Base-by-base conservation (phyloP, 2,329 filamentous ascomycete genomes). In the Microdochium trichocladiopsis region DNA sequence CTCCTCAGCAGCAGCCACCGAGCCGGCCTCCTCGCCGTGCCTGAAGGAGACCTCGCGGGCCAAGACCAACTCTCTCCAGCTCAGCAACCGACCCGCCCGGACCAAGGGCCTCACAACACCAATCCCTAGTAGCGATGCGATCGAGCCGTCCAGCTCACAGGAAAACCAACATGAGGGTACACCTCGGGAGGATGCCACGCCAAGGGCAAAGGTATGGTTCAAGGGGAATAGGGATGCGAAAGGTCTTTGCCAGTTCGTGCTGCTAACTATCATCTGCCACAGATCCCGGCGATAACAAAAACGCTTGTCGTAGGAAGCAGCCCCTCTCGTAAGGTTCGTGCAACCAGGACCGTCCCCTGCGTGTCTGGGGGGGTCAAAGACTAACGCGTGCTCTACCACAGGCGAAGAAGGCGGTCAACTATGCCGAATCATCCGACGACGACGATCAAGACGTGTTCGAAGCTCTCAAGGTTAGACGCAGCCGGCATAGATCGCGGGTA, bases 391-490 rank as follows among this genome's bases (percentile, higher is more conserved):
- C 31, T 22, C 33, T 43, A 22, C 2, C 2, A 1, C 50, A 82
- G 79, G 67, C 65, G 3, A 82, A 75, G 60, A 83, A 80, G 63
- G 66, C 67, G 0, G 79, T 94, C 58, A 94, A 80, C 66, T 97
- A 97, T 66, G 86, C 87, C 57, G 92, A 96, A 63, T 91, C 89
- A 1, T 90, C 89, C 47, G 87, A 89, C 47, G 87, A 90, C 50
- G 87, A 90, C 12, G 87, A 90, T 49, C 86, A 92, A 22, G 83
- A 85, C 47, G 82, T 88, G 0, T 87, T 92, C 63, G 66, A 69
- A 2, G 69, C 72, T 47, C 64, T 71, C 59, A 71, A 66, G 52
- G 71, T 69, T 31, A 66, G 63, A 51, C 72, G 73, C 49, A 61
- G 69, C 1, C 87, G 88, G 56, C 72, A 82, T 47, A 76, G 80